Evolutionary conservation across 2,329 filamentous ascomycete species (phyloP).

Genomic region (Fusarium sororula): DNA sequence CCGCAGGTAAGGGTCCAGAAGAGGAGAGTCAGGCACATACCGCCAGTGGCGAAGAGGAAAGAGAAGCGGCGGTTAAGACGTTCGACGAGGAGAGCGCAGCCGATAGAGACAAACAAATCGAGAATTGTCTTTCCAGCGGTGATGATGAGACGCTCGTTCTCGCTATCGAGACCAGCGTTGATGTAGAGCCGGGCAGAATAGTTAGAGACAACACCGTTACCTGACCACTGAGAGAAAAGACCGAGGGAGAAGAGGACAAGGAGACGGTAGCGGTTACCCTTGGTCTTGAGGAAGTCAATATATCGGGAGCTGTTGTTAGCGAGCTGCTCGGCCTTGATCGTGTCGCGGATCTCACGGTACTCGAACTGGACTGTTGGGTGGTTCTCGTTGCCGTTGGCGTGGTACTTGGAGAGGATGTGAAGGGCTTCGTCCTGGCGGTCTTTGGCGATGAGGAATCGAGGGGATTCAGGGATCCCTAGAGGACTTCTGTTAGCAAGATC

Average conservation of each 20-base stretch:
- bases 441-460: slow-evolving; percentile 71
- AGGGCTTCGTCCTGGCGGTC: slow-evolving; percentile 72
- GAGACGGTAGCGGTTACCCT: slow-evolving; percentile 71
- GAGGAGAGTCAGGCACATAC: slow-evolving; percentile 58
- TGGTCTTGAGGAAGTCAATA: slow-evolving; percentile 69
- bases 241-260: slow-evolving; percentile 70
- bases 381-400: slow-evolving; percentile 66
- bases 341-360: slow-evolving; percentile 72
- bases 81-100: slow-evolving; percentile 61
- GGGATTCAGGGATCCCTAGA: slow-evolving; percentile 67
- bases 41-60: slow-evolving; percentile 59
- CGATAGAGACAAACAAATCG: slow-evolving; percentile 66
- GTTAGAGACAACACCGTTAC: slow-evolving; percentile 73
- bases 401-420: slow-evolving; percentile 68
- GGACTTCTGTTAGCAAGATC: background rate
- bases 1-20: slow-evolving; percentile 64
- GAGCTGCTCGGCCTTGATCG: slow-evolving; percentile 66
- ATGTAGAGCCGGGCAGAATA: slow-evolving; percentile 71
- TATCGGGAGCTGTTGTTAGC: slow-evolving; percentile 61
- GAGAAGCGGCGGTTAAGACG: slow-evolving; percentile 62
- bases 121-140: slow-evolving; percentile 67
- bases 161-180: slow-evolving; percentile 65
- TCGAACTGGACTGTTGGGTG: slow-evolving; percentile 72
- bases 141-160: slow-evolving; percentile 64
- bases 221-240: slow-evolving; percentile 73